These are phyloP conservation scores for Talaromyces sp. DNA, from an alignment of 2,329 filamentous ascomycete species.

Conservation along the genomic window DNA sequence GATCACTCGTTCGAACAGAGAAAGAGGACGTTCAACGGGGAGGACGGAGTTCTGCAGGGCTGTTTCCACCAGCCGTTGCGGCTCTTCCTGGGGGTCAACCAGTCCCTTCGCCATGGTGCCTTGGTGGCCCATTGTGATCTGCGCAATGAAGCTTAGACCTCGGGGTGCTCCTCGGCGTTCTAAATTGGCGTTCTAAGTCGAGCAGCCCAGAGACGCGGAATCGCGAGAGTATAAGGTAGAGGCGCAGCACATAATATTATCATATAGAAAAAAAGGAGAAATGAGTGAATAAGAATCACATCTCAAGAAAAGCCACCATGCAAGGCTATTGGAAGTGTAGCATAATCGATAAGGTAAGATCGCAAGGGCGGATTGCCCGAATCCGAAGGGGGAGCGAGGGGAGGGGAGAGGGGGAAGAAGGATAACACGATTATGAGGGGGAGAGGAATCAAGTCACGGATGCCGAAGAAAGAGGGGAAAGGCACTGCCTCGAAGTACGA, in stretches of 20 bases:
- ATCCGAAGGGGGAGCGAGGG: slow-evolving; percentile 21
- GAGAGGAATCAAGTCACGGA: background rate
- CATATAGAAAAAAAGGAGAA: slow-evolving; percentile 21
- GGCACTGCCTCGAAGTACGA: background rate
- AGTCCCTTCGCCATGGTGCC: slow-evolving; percentile 13
- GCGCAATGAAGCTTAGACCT: background rate
- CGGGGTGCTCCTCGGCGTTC: slow-evolving; percentile 1
- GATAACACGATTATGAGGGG: background rate
- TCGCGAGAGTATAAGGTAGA: slow-evolving; percentile 32
- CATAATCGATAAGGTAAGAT: slow-evolving; percentile 24
- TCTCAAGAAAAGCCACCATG: slow-evolving; percentile 30
- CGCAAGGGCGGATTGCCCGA: slow-evolving; percentile 23
- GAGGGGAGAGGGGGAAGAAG: slow-evolving; percentile 12
- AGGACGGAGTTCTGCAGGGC: slow-evolving; percentile 25
- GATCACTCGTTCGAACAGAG: slow-evolving; percentile 57
- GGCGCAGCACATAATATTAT: slow-evolving; percentile 38
- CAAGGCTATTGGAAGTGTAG: slow-evolving; percentile 30
- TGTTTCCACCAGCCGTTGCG: slow-evolving; percentile 28
- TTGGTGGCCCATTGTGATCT: slow-evolving; percentile 3
- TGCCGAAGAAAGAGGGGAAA: background rate
- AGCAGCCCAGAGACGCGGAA: slow-evolving; percentile 32
- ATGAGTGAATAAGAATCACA: slow-evolving; percentile 20
- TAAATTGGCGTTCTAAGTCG: slow-evolving; percentile 15
- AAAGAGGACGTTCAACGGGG: slow-evolving; percentile 38
- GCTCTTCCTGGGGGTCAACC: slow-evolving; percentile 13